Evolutionary conservation across 202 grass and related monocot species (phyloP).

Genomic region (Setaria italica): DNA sequence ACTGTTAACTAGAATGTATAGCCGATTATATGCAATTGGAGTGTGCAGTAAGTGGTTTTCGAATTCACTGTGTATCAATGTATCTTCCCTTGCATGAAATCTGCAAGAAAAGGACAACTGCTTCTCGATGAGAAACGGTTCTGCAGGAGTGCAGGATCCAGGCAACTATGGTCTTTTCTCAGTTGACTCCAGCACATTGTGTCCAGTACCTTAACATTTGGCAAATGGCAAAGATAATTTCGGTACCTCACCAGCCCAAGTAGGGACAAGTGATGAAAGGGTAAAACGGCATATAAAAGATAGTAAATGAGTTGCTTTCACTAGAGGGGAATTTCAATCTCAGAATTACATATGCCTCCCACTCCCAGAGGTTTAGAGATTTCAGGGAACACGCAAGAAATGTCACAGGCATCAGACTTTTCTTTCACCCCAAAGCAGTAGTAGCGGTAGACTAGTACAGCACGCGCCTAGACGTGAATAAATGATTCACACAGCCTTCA

Average conservation of each 20-base stretch:
- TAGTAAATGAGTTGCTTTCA: conserved; percentile 4
- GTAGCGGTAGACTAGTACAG: not conserved
- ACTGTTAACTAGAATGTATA: conserved; percentile 1
- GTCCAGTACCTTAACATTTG: not conserved
- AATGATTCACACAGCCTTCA: conserved; percentile 79
- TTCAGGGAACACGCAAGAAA: not conserved
- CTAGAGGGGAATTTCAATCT: not conserved
- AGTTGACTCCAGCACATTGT: not conserved
- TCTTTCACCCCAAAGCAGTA: not conserved
- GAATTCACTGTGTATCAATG: not conserved
- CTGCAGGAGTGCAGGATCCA: not conserved
- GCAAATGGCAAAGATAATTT: not conserved
- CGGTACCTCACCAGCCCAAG: not conserved
- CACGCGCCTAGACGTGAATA: conserved; percentile 66
- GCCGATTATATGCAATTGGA: not conserved
- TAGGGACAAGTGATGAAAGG: not conserved
- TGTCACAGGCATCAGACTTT: not conserved
- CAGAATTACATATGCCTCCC: not conserved
- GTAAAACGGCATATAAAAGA: not conserved
- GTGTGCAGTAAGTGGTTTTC: not conserved
- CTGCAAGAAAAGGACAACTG: not conserved
- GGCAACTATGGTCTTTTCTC: not conserved
- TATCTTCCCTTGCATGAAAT: not conserved
- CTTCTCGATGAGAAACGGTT: not conserved
- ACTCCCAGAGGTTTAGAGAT: not conserved